Evolutionary conservation across 441 rosid species (phyloP).

Genomic region (Mallotus japonicus): DNA sequence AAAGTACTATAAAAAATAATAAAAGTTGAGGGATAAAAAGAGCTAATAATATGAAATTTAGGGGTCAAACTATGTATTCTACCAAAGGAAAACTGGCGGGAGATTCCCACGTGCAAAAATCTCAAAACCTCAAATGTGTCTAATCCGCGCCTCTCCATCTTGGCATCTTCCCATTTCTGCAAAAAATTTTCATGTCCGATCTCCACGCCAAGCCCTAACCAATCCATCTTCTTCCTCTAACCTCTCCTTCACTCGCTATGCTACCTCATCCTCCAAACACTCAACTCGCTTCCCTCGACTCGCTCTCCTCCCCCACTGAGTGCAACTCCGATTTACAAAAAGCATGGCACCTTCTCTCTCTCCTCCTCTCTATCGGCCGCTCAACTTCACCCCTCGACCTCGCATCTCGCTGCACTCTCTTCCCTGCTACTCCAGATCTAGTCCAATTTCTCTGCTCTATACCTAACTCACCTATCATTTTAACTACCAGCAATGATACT

Average conservation of each 20-base stretch:
- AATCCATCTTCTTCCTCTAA: constrained; percentile 24
- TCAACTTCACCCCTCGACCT: constrained; percentile 45
- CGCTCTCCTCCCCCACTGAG: constrained; percentile 26
- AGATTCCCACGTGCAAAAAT: constrained; percentile 34
- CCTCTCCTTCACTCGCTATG: constrained; percentile 22
- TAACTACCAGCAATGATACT: constrained; percentile 14
- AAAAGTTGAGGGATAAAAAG: too few relatives aligned
- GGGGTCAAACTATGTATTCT: too few relatives aligned
- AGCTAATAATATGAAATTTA: too few relatives aligned
- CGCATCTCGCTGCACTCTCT: constrained; percentile 44
- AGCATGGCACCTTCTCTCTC: constrained; percentile 63
- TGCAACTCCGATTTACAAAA: constrained; percentile 36
- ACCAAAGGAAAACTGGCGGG: constrained; percentile 35
- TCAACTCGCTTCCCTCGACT: constrained; percentile 23
- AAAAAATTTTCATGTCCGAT: constrained; percentile 12
- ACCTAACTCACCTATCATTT: constrained; percentile 50
- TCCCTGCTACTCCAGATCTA: constrained; percentile 43
- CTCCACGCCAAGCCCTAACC: too few relatives aligned
- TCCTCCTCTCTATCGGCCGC: constrained; percentile 55
- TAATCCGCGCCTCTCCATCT: constrained; percentile 35
- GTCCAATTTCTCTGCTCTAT: constrained; percentile 47
- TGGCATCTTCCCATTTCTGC: background rate
- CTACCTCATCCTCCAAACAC: constrained; percentile 24
- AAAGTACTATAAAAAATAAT: too few relatives aligned
- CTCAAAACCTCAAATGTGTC: constrained; percentile 29